Base-by-base conservation (phyloP, 768 basidiomycete species). In the Rhodotorula taiwanensis region DNA sequence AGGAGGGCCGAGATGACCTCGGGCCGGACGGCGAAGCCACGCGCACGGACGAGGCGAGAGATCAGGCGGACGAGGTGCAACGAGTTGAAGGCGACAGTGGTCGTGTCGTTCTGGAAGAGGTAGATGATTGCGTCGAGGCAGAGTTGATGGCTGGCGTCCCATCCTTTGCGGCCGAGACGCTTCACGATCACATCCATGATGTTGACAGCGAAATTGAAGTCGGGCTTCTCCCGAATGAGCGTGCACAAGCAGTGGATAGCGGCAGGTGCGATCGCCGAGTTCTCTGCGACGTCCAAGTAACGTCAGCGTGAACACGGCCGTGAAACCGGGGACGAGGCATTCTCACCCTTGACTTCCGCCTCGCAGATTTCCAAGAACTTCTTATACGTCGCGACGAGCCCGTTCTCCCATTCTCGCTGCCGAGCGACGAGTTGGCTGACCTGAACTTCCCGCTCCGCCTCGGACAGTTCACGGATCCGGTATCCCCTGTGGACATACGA, bases 181-280 rank as follows among this genome's bases (percentile, higher is more conserved):
- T 86, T 84, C 28, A 97, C 84, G 61, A 98, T 79, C 53, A 86
- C 86, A 64, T 84, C 84, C 83, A 95, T 89, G 70, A 99, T 81
- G 78, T 98, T 95, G 69, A 83, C 80, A 49, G 88, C 84, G 76
- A 97, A 98, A 78, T 98, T 99, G 83, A 99, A 99, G 77, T 98
- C 92, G 20, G 89, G 87, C 65, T 85, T 83, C 73, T 89, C 85
- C 25, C 81, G 80, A 30, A 91, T 78, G 48, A 98, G 80, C 9
- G 86, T 86, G 77, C 92, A 93, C 81, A 98, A 86, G 76, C 86
- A 89, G 73, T 83, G 85, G 56, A 98, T 79, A 52, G 86, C 83
- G 14, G 84, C 79, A 86, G 90, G 67, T 13, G 45, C 67, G 23
- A 74, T 63, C 1, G 72, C 69, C 64, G 73, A 60, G 66, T 72